Percentiles rank a stretch among this genome's conserved stretches.
Evolutionary conservation across 164 flowering plant species (phyloP).

Genomic region (Taxillus chinensis): DNA sequence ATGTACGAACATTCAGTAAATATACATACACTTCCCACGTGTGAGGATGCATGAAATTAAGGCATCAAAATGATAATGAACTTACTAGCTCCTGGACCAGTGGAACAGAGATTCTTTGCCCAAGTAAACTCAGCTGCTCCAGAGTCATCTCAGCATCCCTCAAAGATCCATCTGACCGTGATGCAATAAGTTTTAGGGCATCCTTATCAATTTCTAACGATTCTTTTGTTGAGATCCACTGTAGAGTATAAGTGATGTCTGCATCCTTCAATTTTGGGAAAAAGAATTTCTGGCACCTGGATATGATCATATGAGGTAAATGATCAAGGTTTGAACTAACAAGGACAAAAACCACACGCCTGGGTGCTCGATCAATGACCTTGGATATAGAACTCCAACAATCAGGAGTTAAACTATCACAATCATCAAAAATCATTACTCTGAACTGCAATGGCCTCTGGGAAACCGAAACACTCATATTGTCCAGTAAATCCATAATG

Average conservation of each 20-base stretch:
- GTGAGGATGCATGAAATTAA: not conserved
- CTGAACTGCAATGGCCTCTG: slow-evolving; percentile 50
- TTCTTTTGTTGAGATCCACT: slow-evolving; percentile 83
- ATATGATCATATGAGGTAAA: slow-evolving; percentile 81
- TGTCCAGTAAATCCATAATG: slow-evolving; percentile 65
- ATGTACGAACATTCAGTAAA: no score
- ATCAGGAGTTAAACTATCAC: slow-evolving; percentile 73
- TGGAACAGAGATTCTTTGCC: slow-evolving; percentile 72
- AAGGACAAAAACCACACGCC: slow-evolving; percentile 78
- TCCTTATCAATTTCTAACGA: slow-evolving; percentile 76
- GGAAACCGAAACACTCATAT: slow-evolving; percentile 36
- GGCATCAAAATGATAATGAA: slow-evolving; percentile 8
- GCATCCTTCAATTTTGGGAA: slow-evolving; percentile 95
- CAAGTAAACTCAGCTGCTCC: slow-evolving; percentile 94
- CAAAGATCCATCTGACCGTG: slow-evolving; percentile 93
- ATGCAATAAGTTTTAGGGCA: slow-evolving; percentile 87
- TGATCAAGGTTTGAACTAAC: slow-evolving; percentile 77
- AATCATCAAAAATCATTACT: slow-evolving; percentile 84
- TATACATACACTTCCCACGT: no score
- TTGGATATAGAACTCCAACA: slow-evolving; percentile 94
- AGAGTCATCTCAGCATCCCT: slow-evolving; percentile 99
- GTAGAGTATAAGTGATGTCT: slow-evolving; percentile 73
- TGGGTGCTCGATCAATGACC: slow-evolving; percentile 89
- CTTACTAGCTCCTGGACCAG: slow-evolving; percentile 94
- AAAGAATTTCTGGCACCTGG: slow-evolving; percentile 95